phyloP scores from a whole-genome alignment of 1,139 yeast genomes.

The Eremothecium gossypii region DNA sequence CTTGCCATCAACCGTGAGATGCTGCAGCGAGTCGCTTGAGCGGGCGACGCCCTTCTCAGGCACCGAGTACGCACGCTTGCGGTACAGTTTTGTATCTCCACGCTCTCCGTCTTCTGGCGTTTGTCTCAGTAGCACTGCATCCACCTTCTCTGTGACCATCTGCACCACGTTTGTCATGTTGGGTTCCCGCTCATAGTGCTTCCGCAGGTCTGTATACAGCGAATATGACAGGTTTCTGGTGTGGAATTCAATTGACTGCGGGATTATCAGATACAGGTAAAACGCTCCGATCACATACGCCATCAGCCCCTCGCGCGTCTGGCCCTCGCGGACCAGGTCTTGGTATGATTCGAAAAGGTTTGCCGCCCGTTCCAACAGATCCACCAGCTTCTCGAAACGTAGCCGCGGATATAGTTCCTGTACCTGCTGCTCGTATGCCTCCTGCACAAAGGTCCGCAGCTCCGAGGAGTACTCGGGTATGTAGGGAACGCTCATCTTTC shows the following conservation, averaged over 20 bases:
- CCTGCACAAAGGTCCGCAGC: conserved; percentile 23
- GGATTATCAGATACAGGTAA: conserved; percentile 31
- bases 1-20: background rate
- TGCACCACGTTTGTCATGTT: conserved; percentile 32
- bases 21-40: background rate
- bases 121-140: conserved; percentile 20
- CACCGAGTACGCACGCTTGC: conserved; percentile 25
- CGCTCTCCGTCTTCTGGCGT: background rate
- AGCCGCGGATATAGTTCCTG: conserved; percentile 23
- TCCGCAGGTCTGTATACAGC: conserved; percentile 30
- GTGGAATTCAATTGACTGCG: conserved; percentile 33
- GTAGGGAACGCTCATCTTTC: conserved; percentile 10
- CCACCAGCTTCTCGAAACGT: conserved; percentile 27
- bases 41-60: conserved; percentile 5
- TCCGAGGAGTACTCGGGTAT: conserved; percentile 34
- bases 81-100: no score
- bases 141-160: conserved; percentile 29
- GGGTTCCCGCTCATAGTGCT: conserved; percentile 29
- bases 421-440: conserved; percentile 27
- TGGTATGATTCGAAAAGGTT: conserved; percentile 26
- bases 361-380: conserved; percentile 29
- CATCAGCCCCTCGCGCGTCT: conserved; percentile 22
- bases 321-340: conserved; percentile 11
- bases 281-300: conserved; percentile 32
- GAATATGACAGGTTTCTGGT: conserved; percentile 33